Percentiles rank a stretch among this genome's conserved stretches.
phyloP scores from a whole-genome alignment of 257 asterid species.

The Scutellaria galericulata region DNA sequence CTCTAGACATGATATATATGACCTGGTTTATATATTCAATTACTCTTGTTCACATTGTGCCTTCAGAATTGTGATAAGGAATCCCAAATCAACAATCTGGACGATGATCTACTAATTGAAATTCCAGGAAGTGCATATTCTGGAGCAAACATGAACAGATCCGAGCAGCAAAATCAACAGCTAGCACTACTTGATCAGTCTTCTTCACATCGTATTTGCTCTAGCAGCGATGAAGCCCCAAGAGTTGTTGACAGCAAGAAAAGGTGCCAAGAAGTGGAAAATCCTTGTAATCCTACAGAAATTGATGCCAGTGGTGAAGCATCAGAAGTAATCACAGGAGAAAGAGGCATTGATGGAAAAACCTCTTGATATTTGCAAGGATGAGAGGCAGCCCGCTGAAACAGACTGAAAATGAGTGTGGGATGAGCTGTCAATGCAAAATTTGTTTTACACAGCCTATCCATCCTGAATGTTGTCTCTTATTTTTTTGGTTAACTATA shows the following conservation, averaged over 20 bases:
- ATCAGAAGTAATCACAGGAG: constrained; percentile 14
- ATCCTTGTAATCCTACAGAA: constrained; percentile 24
- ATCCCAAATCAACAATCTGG: constrained; percentile 36
- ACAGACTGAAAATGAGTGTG: constrained; percentile 11
- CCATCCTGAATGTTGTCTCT: background rate
- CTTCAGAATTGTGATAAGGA: constrained; percentile 44
- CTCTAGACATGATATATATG: background rate
- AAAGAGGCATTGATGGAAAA: constrained; percentile 3
- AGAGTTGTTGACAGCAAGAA: background rate
- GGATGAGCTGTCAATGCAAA: background rate
- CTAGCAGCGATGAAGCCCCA: constrained; percentile 28
- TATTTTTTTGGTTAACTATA: too few species aligned
- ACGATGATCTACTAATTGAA: constrained; percentile 66
- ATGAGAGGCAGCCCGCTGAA: constrained; percentile 1
- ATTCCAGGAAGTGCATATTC: constrained; percentile 98
- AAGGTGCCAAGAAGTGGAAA: constrained; percentile 29
- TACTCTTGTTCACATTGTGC: constrained; percentile 25
- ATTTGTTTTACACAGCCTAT: constrained; percentile 10
- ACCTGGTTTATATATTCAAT: background rate
- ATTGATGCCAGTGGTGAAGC: constrained; percentile 17
- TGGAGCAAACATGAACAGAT: constrained; percentile 35
- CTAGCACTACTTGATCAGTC: constrained; percentile 16
- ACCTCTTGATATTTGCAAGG: background rate
- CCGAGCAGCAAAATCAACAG: constrained; percentile 32
- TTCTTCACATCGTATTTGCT: constrained; percentile 13